Percentiles rank a stretch among this genome's conserved stretches.
These are phyloP conservation scores for Solanum hybrid DNA, from an alignment of 305 asterid genomes.

Conservation along the genomic window DNA sequence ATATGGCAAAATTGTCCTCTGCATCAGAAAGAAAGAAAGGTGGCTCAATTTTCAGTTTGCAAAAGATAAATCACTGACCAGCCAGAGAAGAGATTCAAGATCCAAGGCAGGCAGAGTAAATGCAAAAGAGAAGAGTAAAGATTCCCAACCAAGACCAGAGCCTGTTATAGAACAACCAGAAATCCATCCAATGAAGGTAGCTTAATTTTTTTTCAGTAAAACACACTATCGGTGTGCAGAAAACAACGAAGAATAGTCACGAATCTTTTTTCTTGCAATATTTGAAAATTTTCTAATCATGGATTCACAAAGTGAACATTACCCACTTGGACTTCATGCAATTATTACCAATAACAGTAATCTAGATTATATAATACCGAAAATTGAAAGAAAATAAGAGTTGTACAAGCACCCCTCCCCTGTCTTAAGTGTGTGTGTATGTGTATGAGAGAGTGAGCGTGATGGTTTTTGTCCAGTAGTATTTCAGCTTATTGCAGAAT, in stretches of 20 bases:
- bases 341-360: neutral
- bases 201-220: neutral
- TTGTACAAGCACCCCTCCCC: neutral
- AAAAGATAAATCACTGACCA: neutral
- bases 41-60: neutral
- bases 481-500: neutral
- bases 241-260: neutral
- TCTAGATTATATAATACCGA: neutral
- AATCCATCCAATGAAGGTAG: neutral
- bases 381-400: neutral
- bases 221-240: neutral
- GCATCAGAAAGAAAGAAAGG: neutral
- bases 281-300: neutral
- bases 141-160: neutral
- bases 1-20: neutral
- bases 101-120: neutral
- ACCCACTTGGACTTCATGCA: neutral
- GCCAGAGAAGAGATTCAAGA: neutral
- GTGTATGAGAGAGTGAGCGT: neutral
- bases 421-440: neutral
- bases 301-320: neutral
- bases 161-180: neutral
- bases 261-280: neutral
- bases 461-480: neutral
- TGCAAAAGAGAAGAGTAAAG: neutral